Evolutionary conservation across 176 grass and related monocot species (phyloP).

Genomic region (Pontederia paniculata): DNA sequence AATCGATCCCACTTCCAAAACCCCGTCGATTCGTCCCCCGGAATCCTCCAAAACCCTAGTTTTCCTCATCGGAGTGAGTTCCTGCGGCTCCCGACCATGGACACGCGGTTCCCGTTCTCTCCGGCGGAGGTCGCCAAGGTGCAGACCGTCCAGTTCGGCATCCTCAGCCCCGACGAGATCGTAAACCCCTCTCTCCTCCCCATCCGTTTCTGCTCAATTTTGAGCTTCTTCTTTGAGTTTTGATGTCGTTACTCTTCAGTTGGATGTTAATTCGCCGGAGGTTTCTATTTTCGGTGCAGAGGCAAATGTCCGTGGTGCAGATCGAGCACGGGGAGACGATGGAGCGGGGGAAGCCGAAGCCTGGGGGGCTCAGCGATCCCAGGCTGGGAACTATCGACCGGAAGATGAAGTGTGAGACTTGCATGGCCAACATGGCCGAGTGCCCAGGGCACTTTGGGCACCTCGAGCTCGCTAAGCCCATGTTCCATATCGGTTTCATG

Average conservation of each 20-base stretch:
- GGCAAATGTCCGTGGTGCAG: slow-evolving; percentile 95
- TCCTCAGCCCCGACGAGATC: slow-evolving; percentile 97
- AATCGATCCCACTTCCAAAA: neutral
- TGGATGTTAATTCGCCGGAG: neutral
- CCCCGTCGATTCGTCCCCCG: neutral
- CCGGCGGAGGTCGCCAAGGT: slow-evolving; percentile 97
- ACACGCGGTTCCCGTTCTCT: slow-evolving; percentile 82
- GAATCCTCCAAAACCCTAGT: slow-evolving; percentile 1
- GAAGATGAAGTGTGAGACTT: slow-evolving; percentile 94
- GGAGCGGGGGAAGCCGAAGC: slow-evolving; percentile 89
- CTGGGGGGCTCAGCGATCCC: slow-evolving; percentile 80
- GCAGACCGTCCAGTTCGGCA: slow-evolving; percentile 78
- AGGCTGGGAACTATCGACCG: slow-evolving; percentile 83
- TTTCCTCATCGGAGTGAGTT: neutral
- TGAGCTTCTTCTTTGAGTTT: neutral
- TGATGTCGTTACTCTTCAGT: slow-evolving; percentile 4
- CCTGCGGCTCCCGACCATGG: slow-evolving; percentile 28
- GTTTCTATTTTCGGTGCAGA: slow-evolving; percentile 26
- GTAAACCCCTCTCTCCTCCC: slow-evolving; percentile 30
- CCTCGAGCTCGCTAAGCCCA: slow-evolving; percentile 94
- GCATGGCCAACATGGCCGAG: slow-evolving; percentile 93
- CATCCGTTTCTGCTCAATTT: neutral
- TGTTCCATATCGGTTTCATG: slow-evolving; percentile 94
- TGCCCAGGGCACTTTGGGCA: slow-evolving; percentile 97
- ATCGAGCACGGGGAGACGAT: slow-evolving; percentile 88